Evolutionary conservation across 495 filamentous ascomycete genomes (phyloP), one percentile per base, ranked within the genome.

Genomic region (Trichoderma asperelloides): DNA sequence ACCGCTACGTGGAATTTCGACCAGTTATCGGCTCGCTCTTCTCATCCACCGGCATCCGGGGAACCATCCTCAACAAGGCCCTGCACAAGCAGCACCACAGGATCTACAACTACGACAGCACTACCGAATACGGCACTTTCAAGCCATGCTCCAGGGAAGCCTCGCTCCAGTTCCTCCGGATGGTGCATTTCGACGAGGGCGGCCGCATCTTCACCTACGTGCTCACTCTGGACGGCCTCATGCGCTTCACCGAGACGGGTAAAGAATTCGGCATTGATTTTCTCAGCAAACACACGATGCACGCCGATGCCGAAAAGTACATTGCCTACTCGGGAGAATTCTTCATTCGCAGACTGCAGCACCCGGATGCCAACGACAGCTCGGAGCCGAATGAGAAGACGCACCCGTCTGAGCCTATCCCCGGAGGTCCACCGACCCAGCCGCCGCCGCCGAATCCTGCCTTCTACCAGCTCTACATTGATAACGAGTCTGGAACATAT

Each of bases 401-500:
- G 21, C 74, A 71, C 43, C 71, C 76, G 25, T 63, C 68, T 45
- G 66, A 69, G 64, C 65, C 49, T n/a, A 51, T 79, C 2, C 72
- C 76, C 8, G 75, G 75, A 0, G 75, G 79, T 9, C 76, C 81
- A 11, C 73, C 78, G 0, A 70, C 74, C 16, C 75, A 81, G n/a
- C 68, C 80, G 3, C 78, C 81, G 0, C 77, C 80, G 1, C 71
- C 70, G 7, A 82, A 92, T 66, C 90, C 91, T 0, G 70, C 78
- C 0, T 81, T 88, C 71, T 98, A 96, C 71, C 88, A 95, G 72
- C 84, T 98, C 4, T 82, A 95, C 64, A 97, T 98, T 70, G 94
- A 98, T 78, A 98, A 98, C 68, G 93, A 96, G 75, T 90, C 86
- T 71, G 94, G 94, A 16, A 98, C 94, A 0, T 98, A 98, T 74